Conservation (phyloP, 805 yeast species). For the Lipomyces yamanashiensis region DNA sequence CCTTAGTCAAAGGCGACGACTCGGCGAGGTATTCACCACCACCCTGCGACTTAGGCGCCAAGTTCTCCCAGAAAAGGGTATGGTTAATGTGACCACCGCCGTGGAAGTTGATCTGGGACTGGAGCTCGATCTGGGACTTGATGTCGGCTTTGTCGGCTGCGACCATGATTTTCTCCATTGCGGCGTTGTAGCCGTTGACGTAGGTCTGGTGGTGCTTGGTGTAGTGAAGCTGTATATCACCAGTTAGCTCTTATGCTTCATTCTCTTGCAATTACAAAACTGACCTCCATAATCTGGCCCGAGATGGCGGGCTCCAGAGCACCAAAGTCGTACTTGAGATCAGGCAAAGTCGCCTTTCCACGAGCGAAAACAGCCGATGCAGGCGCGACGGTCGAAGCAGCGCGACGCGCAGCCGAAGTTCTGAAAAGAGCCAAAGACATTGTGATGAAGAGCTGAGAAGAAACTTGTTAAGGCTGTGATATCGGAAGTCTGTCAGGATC, state of each 20-base stretch:
- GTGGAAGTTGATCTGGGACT: slow-evolving; percentile 82
- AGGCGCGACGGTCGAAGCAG: slow-evolving; percentile 15
- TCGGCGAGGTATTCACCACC: slow-evolving; percentile 68
- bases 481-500: slow-evolving; percentile 8
- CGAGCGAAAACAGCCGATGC: slow-evolving; percentile 15
- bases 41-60: slow-evolving; percentile 73
- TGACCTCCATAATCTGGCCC: slow-evolving; percentile 72
- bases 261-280: background rate
- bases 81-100: slow-evolving; percentile 93
- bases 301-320: slow-evolving; percentile 87
- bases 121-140: slow-evolving; percentile 61
- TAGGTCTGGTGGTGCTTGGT: slow-evolving; percentile 92
- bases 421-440: slow-evolving; percentile 21
- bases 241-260: background rate
- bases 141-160: slow-evolving; percentile 65
- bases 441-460: background rate
- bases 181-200: slow-evolving; percentile 81
- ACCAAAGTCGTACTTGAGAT: slow-evolving; percentile 79
- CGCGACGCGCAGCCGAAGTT: slow-evolving; percentile 20
- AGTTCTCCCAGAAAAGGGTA: slow-evolving; percentile 82
- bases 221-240: slow-evolving; percentile 57
- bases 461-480: background rate
- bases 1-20: slow-evolving; percentile 61
- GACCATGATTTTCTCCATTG: slow-evolving; percentile 71
- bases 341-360: slow-evolving; percentile 61